phyloP scores from a whole-genome alignment of 2,329 filamentous ascomycete species.

The Gliomastix tumulicola region DNA sequence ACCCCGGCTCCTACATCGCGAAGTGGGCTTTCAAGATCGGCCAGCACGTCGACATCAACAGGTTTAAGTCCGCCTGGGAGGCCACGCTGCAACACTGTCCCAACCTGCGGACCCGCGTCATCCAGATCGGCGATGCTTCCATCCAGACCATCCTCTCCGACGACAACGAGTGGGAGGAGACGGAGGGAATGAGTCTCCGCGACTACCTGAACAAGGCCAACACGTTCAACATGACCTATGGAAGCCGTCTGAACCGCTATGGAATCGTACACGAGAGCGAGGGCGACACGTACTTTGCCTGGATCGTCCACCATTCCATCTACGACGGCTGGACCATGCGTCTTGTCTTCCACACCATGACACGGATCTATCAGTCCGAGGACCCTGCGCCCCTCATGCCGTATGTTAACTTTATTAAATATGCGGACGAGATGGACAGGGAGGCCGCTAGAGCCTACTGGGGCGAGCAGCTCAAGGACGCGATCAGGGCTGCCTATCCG shows the following conservation, averaged over 20 bases:
- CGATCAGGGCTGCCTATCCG: not conserved
- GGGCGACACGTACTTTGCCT: constrained; percentile 9
- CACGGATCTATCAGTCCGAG: not conserved
- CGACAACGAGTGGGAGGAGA: not conserved
- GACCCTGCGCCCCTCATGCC: constrained; percentile 8
- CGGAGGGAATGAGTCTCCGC: not conserved
- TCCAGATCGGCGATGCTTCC: not conserved
- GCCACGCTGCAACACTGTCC: not conserved
- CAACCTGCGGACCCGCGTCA: constrained; percentile 4
- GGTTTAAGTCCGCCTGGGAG: constrained; percentile 18
- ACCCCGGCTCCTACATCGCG: constrained; percentile 22
- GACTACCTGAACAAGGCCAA: not conserved
- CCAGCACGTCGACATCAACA: constrained; percentile 7
- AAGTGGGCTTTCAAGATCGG: constrained; percentile 6
- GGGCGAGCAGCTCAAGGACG: constrained; percentile 6
- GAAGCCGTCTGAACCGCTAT: not conserved
- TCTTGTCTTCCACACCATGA: constrained; percentile 2
- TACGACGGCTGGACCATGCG: constrained; percentile 16
- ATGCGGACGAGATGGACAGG: constrained; percentile 1
- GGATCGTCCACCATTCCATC: constrained; percentile 15
- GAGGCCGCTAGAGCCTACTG: constrained; percentile 5
- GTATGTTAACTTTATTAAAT: constrained; percentile 19
- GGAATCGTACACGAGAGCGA: not conserved
- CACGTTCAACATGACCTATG: not conserved
- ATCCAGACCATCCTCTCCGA: constrained; percentile 1